Conservation (phyloP, 805 yeast genomes). For the Yarrowia divulgata region DNA sequence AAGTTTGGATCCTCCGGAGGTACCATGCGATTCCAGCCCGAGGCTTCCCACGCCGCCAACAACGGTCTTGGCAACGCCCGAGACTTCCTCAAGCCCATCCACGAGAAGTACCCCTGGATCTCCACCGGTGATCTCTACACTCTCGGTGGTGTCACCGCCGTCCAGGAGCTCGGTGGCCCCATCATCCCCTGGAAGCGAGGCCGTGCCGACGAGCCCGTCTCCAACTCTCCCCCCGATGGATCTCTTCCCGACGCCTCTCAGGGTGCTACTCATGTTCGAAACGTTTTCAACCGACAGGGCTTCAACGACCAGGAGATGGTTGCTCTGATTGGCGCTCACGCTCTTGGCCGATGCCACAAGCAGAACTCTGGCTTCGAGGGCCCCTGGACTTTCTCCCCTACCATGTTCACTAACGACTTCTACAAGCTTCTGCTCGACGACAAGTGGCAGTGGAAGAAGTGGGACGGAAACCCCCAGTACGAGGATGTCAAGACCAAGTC, state of each 20-base stretch:
- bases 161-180: constrained; percentile 83
- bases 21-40: constrained; percentile 62
- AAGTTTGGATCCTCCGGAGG: constrained; percentile 69
- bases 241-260: constrained; percentile 76
- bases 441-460: constrained; percentile 61
- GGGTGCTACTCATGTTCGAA: constrained; percentile 70
- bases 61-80: constrained; percentile 68
- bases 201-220: constrained; percentile 64
- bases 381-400: constrained; percentile 84
- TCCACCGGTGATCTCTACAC: constrained; percentile 83
- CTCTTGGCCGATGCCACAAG: constrained; percentile 77
- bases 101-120: constrained; percentile 69
- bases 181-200: constrained; percentile 80
- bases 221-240: constrained; percentile 66
- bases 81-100: constrained; percentile 63
- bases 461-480: constrained; percentile 70
- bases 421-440: constrained; percentile 63
- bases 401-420: constrained; percentile 73
- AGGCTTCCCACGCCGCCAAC: constrained; percentile 64
- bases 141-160: constrained; percentile 76
- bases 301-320: constrained; percentile 76
- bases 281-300: constrained; percentile 69
- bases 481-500: constrained; percentile 61
- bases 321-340: constrained; percentile 77
- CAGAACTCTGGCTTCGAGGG: constrained; percentile 71